These are phyloP conservation scores for Colletotrichum sp. DNA, from an alignment of 2,329 filamentous ascomycete genomes.

Conservation along the genomic window DNA sequence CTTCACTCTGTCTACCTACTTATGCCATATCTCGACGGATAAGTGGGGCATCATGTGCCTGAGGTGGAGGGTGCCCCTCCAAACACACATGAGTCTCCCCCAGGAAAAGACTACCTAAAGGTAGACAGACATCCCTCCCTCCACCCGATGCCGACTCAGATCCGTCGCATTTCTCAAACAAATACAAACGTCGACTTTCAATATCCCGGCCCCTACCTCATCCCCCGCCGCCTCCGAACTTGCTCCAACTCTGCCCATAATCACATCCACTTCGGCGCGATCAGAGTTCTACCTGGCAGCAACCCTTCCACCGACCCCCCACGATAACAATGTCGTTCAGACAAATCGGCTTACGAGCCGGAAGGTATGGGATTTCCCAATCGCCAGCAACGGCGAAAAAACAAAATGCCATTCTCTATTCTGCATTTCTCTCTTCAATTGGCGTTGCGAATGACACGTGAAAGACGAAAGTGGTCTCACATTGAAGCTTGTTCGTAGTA, in stretches of 20 bases:
- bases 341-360: conserved; percentile 1
- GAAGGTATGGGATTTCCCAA: conserved; percentile 1
- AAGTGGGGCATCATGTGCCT: not conserved
- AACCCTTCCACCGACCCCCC: not conserved
- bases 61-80: not conserved
- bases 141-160: not conserved
- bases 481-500: not conserved
- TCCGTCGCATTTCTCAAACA: conserved; percentile 9
- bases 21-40: not conserved
- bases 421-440: not conserved
- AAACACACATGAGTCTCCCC: not conserved
- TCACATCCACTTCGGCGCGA: not conserved
- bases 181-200: not conserved
- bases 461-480: conserved; percentile 1
- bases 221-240: not conserved
- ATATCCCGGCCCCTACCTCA: not conserved
- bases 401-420: not conserved
- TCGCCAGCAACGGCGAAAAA: not conserved
- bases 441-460: not conserved
- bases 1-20: not conserved
- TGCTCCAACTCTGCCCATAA: not conserved
- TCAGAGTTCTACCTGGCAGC: not conserved
- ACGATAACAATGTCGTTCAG: conserved; percentile 1
- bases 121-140: not conserved
- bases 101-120: not conserved